These are phyloP conservation scores for Xylariaceae sp. DNA, from an alignment of 2,329 filamentous ascomycete genomes.

Conservation along the genomic window DNA sequence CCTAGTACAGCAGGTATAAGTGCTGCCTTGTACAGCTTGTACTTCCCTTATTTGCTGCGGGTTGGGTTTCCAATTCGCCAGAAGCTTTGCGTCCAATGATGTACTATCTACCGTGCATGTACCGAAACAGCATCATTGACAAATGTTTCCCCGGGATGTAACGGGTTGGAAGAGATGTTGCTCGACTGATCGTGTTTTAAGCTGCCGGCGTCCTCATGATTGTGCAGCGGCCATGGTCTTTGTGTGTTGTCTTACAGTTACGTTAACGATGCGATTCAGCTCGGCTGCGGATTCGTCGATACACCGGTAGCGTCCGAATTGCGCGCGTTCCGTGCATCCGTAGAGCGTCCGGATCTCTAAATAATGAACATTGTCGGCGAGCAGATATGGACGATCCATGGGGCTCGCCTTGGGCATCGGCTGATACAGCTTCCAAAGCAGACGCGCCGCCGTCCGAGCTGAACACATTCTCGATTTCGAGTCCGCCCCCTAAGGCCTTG, in stretches of 20 bases:
- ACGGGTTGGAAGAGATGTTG: too few relatives aligned
- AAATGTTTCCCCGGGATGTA: too few relatives aligned
- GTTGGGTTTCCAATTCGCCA: too few relatives aligned
- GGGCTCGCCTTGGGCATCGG: conserved; percentile 54
- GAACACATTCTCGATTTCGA: conserved; percentile 35
- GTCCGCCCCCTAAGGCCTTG: conserved; percentile 39
- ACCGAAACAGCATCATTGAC: too few relatives aligned
- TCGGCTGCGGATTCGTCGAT: neutral
- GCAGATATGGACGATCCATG: conserved; percentile 57
- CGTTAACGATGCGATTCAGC: conserved; percentile 7
- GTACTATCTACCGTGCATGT: too few relatives aligned
- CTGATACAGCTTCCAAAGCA: conserved; percentile 33
- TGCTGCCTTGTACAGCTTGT: too few relatives aligned
- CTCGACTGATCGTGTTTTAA: too few relatives aligned
- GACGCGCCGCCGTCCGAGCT: conserved; percentile 28
- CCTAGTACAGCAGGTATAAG: too few relatives aligned
- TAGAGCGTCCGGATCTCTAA: conserved; percentile 13
- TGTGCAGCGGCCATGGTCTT: too few relatives aligned
- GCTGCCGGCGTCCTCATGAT: too few relatives aligned
- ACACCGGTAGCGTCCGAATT: conserved; percentile 1
- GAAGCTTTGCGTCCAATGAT: too few relatives aligned
- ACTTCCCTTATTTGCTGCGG: too few relatives aligned
- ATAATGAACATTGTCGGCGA: conserved; percentile 29
- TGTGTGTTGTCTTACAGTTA: neutral
- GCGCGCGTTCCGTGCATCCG: conserved; percentile 6